Evolutionary conservation across 352 stramenopile genomes (phyloP), one percentile per base, ranked within the genome.

Genomic region (Phytophthora chlamydospora): DNA sequence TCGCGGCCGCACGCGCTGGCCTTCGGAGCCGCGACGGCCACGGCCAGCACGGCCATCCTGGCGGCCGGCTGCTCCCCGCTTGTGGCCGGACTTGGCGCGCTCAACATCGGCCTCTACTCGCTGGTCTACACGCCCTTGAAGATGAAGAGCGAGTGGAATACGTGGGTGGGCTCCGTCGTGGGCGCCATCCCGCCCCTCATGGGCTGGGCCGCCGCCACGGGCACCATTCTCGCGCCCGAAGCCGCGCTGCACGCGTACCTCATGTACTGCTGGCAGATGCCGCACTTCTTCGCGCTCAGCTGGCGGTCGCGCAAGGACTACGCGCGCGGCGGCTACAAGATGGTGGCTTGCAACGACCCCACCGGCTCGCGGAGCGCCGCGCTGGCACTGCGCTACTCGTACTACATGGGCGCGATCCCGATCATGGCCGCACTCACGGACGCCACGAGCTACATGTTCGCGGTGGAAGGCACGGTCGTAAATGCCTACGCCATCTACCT

Each of bases 61-160:
- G 85, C 85, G 6, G 74, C 88, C 0, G 93, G 93, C 3, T 98
- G 96, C 58, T 98, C 98, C 79, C 96, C 97, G 33, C 46, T 99
- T 6, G 98, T 98, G 34, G 92, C 97, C 2, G 83, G 82, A 38
- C 81, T 99, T n/a, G 97, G 98, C 14, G 75, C 93, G 0, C 87
- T 91, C 33, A 99, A 99, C 78, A 98, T 99, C 66, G 93, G 88
- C 3, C 77, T 99, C 16, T 99, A 99, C 73, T 79, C 97, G 43
- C 93, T 97, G 33, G 78, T 98, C n/a, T 99, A 99, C 85, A 99
- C 98, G 14, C 97, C 97, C 10, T 93, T 98, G 78, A 99, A 99
- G 80, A 97, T 91, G 33, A 79, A 86, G 16, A 97, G 90, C 45
- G 96, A 99, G 71, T 82, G 85, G 31, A 99, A 99, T 83, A 99